These are phyloP conservation scores for Cercospora janseana DNA, from an alignment of 2,329 filamentous ascomycete species.

Conservation along the genomic window DNA sequence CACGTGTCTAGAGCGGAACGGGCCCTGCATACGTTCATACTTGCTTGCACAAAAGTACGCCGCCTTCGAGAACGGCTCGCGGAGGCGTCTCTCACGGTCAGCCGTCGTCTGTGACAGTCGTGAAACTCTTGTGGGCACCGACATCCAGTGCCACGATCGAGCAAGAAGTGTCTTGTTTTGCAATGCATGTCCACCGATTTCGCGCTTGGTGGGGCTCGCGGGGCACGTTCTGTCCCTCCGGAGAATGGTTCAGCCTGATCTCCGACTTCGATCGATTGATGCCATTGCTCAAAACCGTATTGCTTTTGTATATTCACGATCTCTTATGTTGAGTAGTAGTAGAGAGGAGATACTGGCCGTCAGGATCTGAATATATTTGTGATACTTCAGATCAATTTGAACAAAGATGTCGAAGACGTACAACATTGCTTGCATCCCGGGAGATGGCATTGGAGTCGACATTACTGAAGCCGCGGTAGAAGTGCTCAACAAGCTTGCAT, in stretches of 20 bases:
- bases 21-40: too few relatives aligned
- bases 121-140: background rate
- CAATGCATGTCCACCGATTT: slow-evolving; percentile 11
- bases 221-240: background rate
- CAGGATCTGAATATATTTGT: background rate
- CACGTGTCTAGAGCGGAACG: too few relatives aligned
- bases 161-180: background rate
- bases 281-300: slow-evolving; percentile 4
- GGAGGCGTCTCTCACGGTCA: background rate
- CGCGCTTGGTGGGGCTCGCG: background rate
- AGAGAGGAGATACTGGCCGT: background rate
- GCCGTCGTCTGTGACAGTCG: background rate
- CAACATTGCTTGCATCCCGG: slow-evolving; percentile 49
- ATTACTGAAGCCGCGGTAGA: slow-evolving; percentile 58
- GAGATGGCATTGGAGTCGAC: slow-evolving; percentile 63
- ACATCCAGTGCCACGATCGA: background rate
- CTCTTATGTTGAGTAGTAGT: background rate
- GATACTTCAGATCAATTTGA: background rate
- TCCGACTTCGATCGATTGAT: background rate
- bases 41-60: too few relatives aligned
- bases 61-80: slow-evolving; percentile 1
- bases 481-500: slow-evolving; percentile 48
- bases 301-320: slow-evolving; percentile 4
- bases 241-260: slow-evolving; percentile 12
- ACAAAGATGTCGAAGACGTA: slow-evolving; percentile 21